These are phyloP conservation scores for Candida railenensis DNA, from an alignment of 805 yeast genomes.

Conservation along the genomic window DNA sequence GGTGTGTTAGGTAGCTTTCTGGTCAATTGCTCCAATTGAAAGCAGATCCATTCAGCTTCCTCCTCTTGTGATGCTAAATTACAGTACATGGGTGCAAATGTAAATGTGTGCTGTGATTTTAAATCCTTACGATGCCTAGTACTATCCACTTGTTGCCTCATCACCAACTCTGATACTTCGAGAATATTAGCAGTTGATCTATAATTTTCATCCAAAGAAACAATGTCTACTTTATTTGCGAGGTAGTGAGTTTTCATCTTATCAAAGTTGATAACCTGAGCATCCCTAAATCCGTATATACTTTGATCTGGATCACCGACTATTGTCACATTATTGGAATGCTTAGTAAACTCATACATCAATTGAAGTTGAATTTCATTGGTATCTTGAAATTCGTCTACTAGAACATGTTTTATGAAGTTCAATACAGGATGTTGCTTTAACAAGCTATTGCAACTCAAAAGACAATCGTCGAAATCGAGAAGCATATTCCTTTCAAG, in stretches of 20 bases:
- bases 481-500: slow-evolving; percentile 44
- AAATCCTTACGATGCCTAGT: slow-evolving; percentile 42
- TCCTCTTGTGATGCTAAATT: slow-evolving; percentile 36
- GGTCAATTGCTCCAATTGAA: slow-evolving; percentile 51
- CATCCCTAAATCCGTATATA: slow-evolving; percentile 85
- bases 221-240: slow-evolving; percentile 14
- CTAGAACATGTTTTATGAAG: slow-evolving; percentile 65
- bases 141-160: slow-evolving; percentile 52
- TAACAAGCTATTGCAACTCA: slow-evolving; percentile 54
- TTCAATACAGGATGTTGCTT: slow-evolving; percentile 44
- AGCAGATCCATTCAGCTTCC: slow-evolving; percentile 61
- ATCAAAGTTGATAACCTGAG: slow-evolving; percentile 65
- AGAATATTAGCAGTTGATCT: slow-evolving; percentile 74
- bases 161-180: slow-evolving; percentile 59
- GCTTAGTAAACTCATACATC: slow-evolving; percentile 46
- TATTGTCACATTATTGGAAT: slow-evolving; percentile 64
- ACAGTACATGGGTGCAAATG: slow-evolving; percentile 48
- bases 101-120: slow-evolving; percentile 41
- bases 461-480: slow-evolving; percentile 84
- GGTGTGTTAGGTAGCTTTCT: slow-evolving; percentile 38
- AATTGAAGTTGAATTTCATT: slow-evolving; percentile 72
- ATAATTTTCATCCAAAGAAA: slow-evolving; percentile 67
- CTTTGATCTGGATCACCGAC: slow-evolving; percentile 98
- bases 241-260: slow-evolving; percentile 48
- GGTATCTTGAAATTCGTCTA: slow-evolving; percentile 96